These are phyloP conservation scores for Penicillium sp. DNA, from an alignment of 2,329 filamentous ascomycete genomes.

Conservation along the genomic window DNA sequence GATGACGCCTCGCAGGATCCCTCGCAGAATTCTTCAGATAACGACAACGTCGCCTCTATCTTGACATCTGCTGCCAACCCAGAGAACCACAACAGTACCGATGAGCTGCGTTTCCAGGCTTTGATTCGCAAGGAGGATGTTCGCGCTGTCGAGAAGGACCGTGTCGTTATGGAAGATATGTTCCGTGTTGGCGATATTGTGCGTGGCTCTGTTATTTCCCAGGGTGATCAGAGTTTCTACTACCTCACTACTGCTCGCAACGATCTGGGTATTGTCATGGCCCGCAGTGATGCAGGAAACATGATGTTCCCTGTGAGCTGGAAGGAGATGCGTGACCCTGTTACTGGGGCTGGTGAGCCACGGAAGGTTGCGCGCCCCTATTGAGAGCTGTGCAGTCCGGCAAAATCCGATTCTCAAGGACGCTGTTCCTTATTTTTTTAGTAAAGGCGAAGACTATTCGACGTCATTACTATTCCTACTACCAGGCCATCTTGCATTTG, in stretches of 20 bases:
- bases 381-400: constrained; percentile 46
- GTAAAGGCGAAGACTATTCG: not conserved
- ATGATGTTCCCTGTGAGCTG: constrained; percentile 91
- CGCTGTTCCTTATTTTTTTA: not conserved
- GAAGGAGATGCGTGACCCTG: constrained; percentile 88
- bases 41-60: constrained; percentile 40
- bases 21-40: constrained; percentile 29
- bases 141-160: constrained; percentile 91
- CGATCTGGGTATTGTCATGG: constrained; percentile 91
- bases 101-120: constrained; percentile 73
- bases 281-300: constrained; percentile 81
- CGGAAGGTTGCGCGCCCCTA: constrained; percentile 95
- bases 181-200: constrained; percentile 94
- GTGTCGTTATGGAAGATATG: constrained; percentile 84
- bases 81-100: constrained; percentile 51
- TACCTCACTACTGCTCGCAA: constrained; percentile 92
- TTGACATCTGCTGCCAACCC: constrained; percentile 40
- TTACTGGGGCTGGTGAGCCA: constrained; percentile 72
- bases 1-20: constrained; percentile 40
- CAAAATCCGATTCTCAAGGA: not conserved
- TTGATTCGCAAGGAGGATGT: constrained; percentile 88
- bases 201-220: constrained; percentile 79
- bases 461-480: not conserved
- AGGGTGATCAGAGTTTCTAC: constrained; percentile 93
- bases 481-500: not conserved